These are phyloP conservation scores for Prunus dulcis DNA, from an alignment of 306 rosid genomes.

Conservation along the genomic window DNA sequence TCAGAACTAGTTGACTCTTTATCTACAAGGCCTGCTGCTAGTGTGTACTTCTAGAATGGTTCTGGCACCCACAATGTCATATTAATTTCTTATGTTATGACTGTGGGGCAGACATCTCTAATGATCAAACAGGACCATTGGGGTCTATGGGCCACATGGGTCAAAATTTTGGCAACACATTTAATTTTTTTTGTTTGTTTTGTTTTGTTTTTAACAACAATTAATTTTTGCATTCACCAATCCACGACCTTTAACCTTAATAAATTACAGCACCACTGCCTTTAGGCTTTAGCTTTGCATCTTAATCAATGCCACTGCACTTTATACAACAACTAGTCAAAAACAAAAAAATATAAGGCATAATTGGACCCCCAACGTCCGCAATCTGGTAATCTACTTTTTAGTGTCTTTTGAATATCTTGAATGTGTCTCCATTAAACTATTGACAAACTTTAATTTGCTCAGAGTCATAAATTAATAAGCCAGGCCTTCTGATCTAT, in stretches of 20 bases:
- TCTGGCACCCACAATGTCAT: neutral
- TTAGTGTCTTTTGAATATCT: constrained; percentile 33
- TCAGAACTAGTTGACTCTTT: neutral
- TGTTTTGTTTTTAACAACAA: neutral
- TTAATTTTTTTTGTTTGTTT: no score
- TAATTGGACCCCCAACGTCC: constrained; percentile 42
- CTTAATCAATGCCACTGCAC: constrained; percentile 54
- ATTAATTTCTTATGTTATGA: neutral
- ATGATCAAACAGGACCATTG: constrained; percentile 10
- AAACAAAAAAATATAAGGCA: constrained; percentile 26
- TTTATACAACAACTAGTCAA: constrained; percentile 67
- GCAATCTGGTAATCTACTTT: constrained; percentile 20
- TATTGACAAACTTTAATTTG: neutral
- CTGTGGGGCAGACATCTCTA: neutral
- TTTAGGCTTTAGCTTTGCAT: constrained; percentile 69
- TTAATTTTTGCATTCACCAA: constrained; percentile 15
- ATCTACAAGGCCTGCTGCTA: neutral
- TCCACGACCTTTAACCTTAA: constrained; percentile 4
- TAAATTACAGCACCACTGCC: neutral
- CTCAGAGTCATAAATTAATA: constrained; percentile 5
- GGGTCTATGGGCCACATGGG: constrained; percentile 29
- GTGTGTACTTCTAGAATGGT: no score
- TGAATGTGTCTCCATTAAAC: constrained; percentile 15
- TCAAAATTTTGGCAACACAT: constrained; percentile 30
- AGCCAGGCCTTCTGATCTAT: constrained; percentile 9